phyloP scores from a whole-genome alignment of 148 eudicot species.

The Rhododendron molle region DNA sequence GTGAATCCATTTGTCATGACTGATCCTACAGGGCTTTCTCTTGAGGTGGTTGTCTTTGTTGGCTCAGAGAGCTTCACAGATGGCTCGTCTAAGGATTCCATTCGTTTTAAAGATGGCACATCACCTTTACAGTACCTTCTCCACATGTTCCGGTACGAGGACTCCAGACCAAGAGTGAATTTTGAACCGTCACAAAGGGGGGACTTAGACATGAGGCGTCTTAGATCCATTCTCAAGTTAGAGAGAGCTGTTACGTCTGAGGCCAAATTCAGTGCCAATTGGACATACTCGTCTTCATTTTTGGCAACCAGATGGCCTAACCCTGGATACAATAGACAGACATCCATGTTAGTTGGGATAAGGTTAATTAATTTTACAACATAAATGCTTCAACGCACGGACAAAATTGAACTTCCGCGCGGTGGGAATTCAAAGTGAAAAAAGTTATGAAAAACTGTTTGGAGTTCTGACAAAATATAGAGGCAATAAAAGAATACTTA shows the following conservation, averaged over 20 bases:
- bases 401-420: neutral
- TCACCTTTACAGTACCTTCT: constrained; percentile 78
- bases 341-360: neutral
- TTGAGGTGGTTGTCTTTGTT: constrained; percentile 21
- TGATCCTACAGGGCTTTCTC: constrained; percentile 25
- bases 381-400: neutral
- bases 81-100: constrained; percentile 40
- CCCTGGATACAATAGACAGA: constrained; percentile 39
- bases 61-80: constrained; percentile 25
- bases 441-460: too few species aligned
- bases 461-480: neutral
- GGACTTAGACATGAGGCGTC: constrained; percentile 84
- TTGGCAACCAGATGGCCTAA: constrained; percentile 68
- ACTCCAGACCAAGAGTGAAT: constrained; percentile 64
- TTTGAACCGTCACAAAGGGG: constrained; percentile 84
- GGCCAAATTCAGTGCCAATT: constrained; percentile 69
- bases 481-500: neutral
- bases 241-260: constrained; percentile 69
- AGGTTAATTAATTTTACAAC: neutral
- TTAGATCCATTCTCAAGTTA: constrained; percentile 63
- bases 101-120: constrained; percentile 61
- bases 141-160: constrained; percentile 74
- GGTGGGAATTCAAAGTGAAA: neutral
- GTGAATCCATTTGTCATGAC: constrained; percentile 51
- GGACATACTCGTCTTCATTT: constrained; percentile 87